A percentile compares a stretch with the other conserved stretches of the same genome.
Conservation (phyloP, 331 rosid genomes). For the Phaseolus coccineus region DNA sequence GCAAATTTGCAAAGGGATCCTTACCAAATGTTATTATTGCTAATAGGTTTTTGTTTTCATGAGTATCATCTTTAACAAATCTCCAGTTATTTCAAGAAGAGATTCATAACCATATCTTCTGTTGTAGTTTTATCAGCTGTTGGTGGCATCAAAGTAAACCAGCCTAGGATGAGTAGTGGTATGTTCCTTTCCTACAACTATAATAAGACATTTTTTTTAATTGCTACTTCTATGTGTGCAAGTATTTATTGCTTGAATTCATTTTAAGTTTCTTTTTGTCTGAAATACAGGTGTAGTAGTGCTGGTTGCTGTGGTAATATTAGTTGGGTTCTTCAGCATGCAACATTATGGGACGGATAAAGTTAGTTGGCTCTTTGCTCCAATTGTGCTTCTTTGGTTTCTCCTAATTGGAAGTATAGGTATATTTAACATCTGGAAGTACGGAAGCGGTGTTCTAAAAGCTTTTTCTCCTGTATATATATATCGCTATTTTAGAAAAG, state of each 20-base stretch:
- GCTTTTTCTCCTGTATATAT: constrained; percentile 91
- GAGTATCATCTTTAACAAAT: constrained; percentile 29
- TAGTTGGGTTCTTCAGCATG: constrained; percentile 89
- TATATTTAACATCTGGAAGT: constrained; percentile 81
- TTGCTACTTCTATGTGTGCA: constrained; percentile 20
- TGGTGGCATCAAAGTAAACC: constrained; percentile 95
- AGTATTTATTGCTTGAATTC: constrained; percentile 20
- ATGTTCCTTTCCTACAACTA: constrained; percentile 43
- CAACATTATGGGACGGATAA: constrained; percentile 95
- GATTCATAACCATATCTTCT: constrained; percentile 45
- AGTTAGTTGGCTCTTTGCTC: constrained; percentile 99
- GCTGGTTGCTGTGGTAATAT: constrained; percentile 84
- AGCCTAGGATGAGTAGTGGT: constrained; percentile 70
- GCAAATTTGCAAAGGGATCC: constrained; percentile 14
- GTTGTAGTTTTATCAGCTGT: constrained; percentile 89
- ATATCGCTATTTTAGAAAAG: constrained; percentile 75
- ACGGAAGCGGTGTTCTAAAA: constrained; percentile 73
- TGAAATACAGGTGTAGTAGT: constrained; percentile 75
- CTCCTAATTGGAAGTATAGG: constrained; percentile 96
- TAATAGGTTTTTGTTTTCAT: not conserved
- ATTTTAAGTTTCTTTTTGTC: constrained; percentile 40
- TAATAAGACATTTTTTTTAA: constrained; percentile 24
- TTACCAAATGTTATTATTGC: not conserved
- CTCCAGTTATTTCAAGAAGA: constrained; percentile 38
- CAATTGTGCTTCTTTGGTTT: constrained; percentile 95